Conservation (phyloP, 768 basidiomycete genomes). For the Tubosaeta sp. region DNA sequence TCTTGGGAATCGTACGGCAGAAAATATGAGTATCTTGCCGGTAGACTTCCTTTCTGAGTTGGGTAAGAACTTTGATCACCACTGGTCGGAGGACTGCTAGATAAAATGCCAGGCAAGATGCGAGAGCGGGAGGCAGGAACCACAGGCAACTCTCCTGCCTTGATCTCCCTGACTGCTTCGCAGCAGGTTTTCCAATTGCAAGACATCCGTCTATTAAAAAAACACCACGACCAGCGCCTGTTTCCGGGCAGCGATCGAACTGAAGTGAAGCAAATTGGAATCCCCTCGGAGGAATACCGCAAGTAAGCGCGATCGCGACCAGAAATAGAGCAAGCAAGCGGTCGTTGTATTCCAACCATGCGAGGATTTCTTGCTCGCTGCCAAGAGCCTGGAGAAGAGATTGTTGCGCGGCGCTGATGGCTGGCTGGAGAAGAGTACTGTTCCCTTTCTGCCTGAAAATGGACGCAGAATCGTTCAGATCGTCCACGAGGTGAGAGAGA, state of each 20-base stretch:
- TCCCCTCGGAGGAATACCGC: too few species aligned
- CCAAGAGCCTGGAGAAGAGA: too few species aligned
- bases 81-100: not conserved
- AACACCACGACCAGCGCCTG: not conserved
- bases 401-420: too few species aligned
- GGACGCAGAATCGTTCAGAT: too few species aligned
- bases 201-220: not conserved
- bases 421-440: too few species aligned
- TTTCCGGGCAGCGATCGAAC: not conserved
- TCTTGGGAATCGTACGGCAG: not conserved
- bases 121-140: not conserved
- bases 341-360: not conserved
- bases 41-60: not conserved
- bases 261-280: not conserved
- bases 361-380: too few species aligned
- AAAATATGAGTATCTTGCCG: not conserved
- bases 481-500: too few species aligned
- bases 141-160: not conserved
- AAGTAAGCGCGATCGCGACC: too few species aligned
- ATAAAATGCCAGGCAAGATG: not conserved
- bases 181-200: not conserved
- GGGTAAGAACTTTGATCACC: not conserved
- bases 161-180: not conserved
- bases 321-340: not conserved
- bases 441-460: too few species aligned